Percentiles rank a stretch among this genome's conserved stretches.
phyloP scores from a whole-genome alignment of 192 early-diverging fungal species.

The Coemansia sp. region DNA sequence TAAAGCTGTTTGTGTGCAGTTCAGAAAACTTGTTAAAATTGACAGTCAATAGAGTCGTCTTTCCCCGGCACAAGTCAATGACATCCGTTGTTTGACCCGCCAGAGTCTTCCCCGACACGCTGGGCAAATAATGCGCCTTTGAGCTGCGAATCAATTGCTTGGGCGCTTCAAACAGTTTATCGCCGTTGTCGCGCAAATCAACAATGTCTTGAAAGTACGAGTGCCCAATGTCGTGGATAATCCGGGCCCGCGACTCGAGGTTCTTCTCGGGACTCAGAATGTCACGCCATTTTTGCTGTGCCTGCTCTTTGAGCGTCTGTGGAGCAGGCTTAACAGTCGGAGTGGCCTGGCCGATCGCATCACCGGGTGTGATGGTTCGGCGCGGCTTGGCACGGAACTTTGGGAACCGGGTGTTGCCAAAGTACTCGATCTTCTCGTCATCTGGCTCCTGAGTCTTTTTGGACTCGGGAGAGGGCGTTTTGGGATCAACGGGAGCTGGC shows the following conservation, averaged over 20 bases:
- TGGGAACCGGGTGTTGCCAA: constrained; percentile 53
- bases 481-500: background rate
- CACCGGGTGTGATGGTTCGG: constrained; percentile 46
- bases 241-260: constrained; percentile 44
- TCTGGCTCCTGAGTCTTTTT: background rate
- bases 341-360: constrained; percentile 42
- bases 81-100: constrained; percentile 21
- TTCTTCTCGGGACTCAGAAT: constrained; percentile 52
- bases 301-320: constrained; percentile 17
- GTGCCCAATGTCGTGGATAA: constrained; percentile 49
- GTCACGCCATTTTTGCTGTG: constrained; percentile 38
- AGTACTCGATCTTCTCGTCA: constrained; percentile 47
- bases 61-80: constrained; percentile 28
- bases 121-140: constrained; percentile 44
- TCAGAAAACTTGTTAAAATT: constrained; percentile 54
- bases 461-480: background rate
- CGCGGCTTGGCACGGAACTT: constrained; percentile 46
- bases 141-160: constrained; percentile 33
- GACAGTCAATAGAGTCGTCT: constrained; percentile 41
- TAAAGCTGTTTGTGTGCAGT: constrained; percentile 46
- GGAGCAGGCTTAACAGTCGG: constrained; percentile 28
- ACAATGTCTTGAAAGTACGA: constrained; percentile 55
- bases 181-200: constrained; percentile 53
- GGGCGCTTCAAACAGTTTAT: constrained; percentile 51
- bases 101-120: constrained; percentile 43